Evolutionary conservation across 2,329 filamentous ascomycete genomes (phyloP), one percentile per base, ranked within the genome.

Genomic region (Fonsecaea nubica): DNA sequence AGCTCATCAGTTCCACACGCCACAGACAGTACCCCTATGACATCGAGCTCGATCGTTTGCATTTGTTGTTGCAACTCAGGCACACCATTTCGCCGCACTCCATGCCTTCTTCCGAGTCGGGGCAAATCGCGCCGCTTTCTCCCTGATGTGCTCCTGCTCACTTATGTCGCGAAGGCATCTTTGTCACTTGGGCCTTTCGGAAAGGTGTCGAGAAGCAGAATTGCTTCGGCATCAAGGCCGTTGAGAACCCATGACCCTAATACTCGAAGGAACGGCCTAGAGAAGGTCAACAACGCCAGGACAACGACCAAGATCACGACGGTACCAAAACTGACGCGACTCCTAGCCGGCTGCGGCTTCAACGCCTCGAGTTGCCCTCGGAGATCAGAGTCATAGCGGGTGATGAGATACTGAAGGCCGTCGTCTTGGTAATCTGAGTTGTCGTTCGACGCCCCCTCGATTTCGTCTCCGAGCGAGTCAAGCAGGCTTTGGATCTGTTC

Each of bases 401-500:
- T 10, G 21, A 50, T 25, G 10, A 50, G 45, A 50, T 50, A 6
- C 3, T 50, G 8, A 10, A 50, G 18, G 7, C n/a, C 45, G 9
- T 50, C 45, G 8, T 50, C 45, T 50, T 50, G 45, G 25, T 10
- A 1, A 13, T 50, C 45, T 12, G 18, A 13, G 18, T 50, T 10
- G 12, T 10, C 21, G 9, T 21, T 12, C 18, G 25, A 50, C 18
- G 4, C 6, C 18, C 18, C 4, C 18, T 12, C 18, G 18, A 3
- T 3, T 10, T 12, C 45, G 6, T 50, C 13, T 12, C 5, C 18
- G 45, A 50, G 45, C 4, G 45, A 18, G 12, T 50, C 45, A 10
- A 50, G 45, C 10, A 50, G n/a, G 10, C 12, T 50, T 13, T 50
- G 45, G n/a, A 50, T 50, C 45, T 50, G 45, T 50, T 21, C 45